Evolutionary conservation across 495 filamentous ascomycete genomes (phyloP), one percentile per base, ranked within the genome.

Genomic region (Xylaria cubensis): DNA sequence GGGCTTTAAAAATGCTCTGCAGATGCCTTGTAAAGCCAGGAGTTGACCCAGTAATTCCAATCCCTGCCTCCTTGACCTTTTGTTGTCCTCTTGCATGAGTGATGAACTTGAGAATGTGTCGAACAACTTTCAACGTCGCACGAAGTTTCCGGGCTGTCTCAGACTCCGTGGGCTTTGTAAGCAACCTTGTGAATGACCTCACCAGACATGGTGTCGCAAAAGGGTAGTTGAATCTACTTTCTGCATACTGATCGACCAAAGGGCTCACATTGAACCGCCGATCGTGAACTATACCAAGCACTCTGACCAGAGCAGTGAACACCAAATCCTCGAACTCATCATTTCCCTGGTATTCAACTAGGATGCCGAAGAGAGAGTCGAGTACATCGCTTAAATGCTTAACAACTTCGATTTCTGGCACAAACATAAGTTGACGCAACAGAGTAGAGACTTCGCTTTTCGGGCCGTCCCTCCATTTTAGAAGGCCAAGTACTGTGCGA

Each of bases 341-440:
- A 67, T 94, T 93, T 4, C 93, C 94, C 13, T 93, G 88, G 78
- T 97, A 90, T 73, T 97, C 93, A 13, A 96, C 91, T 36, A 98
- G 80, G 46, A 98, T 94, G 10, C 93, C 90, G 76, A 99, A 99
- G 15, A 98, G 87, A 10, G 94, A 90, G 78, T 97, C 94, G 74
- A 99, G 91, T 17, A 99, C 95, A 76, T 97, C 92, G 71, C 88
- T 90, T 10, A 98, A 83, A 64, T 97, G 87, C 81, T 98, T 99
- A 70, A 98, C 96, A 34, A 98, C 93, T 82, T 99, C 96, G 64
- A 98, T 97, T 79, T 99, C 96, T 0, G 96, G 91, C 12, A 99
- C 96, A 76, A 98, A 99, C 10, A 92, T 89, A 48, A 98, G 86
- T 71, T 93, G 89, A 79, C 93, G 91, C 42, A 99, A 81, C 7